A percentile compares a stretch with the other conserved stretches of the same genome.
These are phyloP conservation scores for Cutaneotrichosporon sp. DNA, from an alignment of 1,284 basidiomycete genomes.

Conservation along the genomic window DNA sequence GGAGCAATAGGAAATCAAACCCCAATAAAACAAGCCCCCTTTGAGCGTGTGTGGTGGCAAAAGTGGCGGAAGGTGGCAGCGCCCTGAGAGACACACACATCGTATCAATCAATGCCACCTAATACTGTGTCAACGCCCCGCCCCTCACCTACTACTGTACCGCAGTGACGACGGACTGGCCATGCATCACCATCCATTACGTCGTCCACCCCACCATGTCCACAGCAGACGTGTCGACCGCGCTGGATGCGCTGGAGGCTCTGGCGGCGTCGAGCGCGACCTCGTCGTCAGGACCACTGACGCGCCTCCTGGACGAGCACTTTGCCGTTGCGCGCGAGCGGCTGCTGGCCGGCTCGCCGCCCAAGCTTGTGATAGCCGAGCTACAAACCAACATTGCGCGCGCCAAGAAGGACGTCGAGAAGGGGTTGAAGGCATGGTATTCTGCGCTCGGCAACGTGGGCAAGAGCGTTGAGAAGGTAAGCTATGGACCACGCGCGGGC, in stretches of 20 bases:
- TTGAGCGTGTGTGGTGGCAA: too few species aligned
- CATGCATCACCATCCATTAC: background rate
- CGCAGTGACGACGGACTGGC: too few species aligned
- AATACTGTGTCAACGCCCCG: background rate
- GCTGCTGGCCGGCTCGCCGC: conserved; percentile 55
- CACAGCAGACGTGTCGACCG: conserved; percentile 29
- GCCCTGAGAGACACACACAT: too few species aligned
- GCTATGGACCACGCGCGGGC: conserved; percentile 7
- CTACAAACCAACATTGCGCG: conserved; percentile 60
- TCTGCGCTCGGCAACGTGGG: conserved; percentile 67
- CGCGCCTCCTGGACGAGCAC: conserved; percentile 59
- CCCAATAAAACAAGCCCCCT: too few species aligned
- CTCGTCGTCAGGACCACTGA: conserved; percentile 62
- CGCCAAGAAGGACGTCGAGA: conserved; percentile 77
- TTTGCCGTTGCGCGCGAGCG: conserved; percentile 58
- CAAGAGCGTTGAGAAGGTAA: conserved; percentile 82
- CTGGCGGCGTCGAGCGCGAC: conserved; percentile 54
- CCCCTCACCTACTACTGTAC: background rate
- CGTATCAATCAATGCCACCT: too few species aligned
- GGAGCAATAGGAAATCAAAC: too few species aligned
- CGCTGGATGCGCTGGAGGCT: conserved; percentile 37
- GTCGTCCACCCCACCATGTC: conserved; percentile 3
- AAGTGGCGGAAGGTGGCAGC: too few species aligned
- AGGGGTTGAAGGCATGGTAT: conserved; percentile 80
- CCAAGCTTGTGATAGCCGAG: conserved; percentile 54